These are phyloP conservation scores for Xylaria multiplex DNA, from an alignment of 2,329 filamentous ascomycete species.

Conservation along the genomic window DNA sequence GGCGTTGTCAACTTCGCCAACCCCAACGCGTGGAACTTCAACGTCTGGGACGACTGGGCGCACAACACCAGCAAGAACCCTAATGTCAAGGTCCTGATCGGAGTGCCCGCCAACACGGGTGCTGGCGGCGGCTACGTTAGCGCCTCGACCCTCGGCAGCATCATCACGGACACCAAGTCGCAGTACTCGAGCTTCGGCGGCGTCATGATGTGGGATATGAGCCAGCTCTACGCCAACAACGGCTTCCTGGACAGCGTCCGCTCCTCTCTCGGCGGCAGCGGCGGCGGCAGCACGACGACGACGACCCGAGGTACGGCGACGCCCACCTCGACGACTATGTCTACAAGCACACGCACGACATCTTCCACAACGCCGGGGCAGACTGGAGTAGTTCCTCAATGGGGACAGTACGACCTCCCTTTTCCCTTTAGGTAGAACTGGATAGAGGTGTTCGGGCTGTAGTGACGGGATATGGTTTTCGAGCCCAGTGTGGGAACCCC, in stretches of 20 bases:
- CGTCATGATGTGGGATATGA: constrained; percentile 76
- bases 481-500: constrained; percentile 5
- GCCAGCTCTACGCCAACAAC: constrained; percentile 66
- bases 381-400: constrained; percentile 46
- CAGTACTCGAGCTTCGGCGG: constrained; percentile 70
- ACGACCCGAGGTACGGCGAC: constrained; percentile 11
- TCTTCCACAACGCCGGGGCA: constrained; percentile 28
- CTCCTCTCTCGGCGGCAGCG: constrained; percentile 46
- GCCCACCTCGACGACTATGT: constrained; percentile 32
- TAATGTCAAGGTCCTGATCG: constrained; percentile 69
- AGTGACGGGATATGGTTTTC: constrained; percentile 19
- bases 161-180: constrained; percentile 63
- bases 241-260: constrained; percentile 63
- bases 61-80: constrained; percentile 65
- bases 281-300: constrained; percentile 9
- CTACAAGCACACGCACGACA: constrained; percentile 39
- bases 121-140: constrained; percentile 67
- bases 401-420: constrained; percentile 47
- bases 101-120: constrained; percentile 65
- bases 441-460: not conserved
- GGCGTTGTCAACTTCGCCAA: constrained; percentile 61
- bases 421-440: not conserved
- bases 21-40: constrained; percentile 68
- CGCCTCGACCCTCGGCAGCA: constrained; percentile 56
- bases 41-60: constrained; percentile 74